Conservation (phyloP, 1,284 basidiomycete genomes). For the Porphyrellus sp. region DNA sequence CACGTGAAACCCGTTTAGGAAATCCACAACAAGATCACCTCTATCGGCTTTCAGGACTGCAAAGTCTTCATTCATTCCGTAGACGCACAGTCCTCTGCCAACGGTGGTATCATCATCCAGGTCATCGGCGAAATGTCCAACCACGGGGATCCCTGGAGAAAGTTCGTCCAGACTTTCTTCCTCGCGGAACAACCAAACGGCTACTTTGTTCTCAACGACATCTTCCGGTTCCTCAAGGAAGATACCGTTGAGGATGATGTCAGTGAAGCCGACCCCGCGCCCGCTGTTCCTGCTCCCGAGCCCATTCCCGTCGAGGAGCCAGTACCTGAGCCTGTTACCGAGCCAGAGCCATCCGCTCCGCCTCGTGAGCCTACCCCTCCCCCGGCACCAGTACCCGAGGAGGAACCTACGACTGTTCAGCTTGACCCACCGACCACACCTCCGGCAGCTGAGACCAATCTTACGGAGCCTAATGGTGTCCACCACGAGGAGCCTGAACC, state of each 20-base stretch:
- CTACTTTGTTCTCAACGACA: slow-evolving; percentile 99
- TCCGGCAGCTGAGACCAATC: slow-evolving; percentile 21
- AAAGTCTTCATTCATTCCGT: slow-evolving; percentile 98
- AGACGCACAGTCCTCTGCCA: slow-evolving; percentile 90
- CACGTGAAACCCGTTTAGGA: slow-evolving; percentile 54
- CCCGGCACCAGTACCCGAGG: slow-evolving; percentile 40
- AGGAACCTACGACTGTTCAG: slow-evolving; percentile 31
- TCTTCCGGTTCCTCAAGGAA: slow-evolving; percentile 99
- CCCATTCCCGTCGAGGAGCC: slow-evolving; percentile 36
- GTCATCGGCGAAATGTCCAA: slow-evolving; percentile 99
- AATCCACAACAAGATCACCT: slow-evolving; percentile 94
- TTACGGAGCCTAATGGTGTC: slow-evolving; percentile 32
- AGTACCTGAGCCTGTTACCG: slow-evolving; percentile 17
- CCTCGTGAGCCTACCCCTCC: slow-evolving; percentile 32
- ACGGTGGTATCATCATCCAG: slow-evolving; percentile 97
- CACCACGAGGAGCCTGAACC: slow-evolving; percentile 31
- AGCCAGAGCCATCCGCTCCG: slow-evolving; percentile 17
- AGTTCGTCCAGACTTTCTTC: slow-evolving; percentile 99
- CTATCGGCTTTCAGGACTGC: slow-evolving; percentile 92
- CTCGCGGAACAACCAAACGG: slow-evolving; percentile 98
- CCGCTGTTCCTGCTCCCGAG: slow-evolving; percentile 35
- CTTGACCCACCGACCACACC: slow-evolving; percentile 34
- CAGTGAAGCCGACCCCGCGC: slow-evolving; percentile 39
- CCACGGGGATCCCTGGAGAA: slow-evolving; percentile 87
- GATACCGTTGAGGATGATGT: slow-evolving; percentile 83